Conservation (phyloP, 768 basidiomycete genomes). For the Macrolepiota fuliginosa region DNA sequence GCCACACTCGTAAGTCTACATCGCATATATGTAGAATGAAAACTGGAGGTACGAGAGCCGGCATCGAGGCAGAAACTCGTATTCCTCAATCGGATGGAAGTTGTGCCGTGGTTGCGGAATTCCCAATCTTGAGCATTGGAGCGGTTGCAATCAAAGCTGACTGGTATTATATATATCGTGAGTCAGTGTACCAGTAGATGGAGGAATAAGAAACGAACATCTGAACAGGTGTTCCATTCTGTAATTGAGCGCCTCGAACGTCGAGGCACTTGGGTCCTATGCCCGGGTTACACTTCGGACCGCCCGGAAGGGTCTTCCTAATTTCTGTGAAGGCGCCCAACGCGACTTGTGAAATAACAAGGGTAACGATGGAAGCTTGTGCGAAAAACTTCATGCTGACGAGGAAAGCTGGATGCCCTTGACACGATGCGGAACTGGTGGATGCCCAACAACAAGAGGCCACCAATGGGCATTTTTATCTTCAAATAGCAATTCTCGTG, state of each 20-base stretch:
- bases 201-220: background rate
- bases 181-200: background rate
- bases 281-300: background rate
- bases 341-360: background rate
- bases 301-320: background rate
- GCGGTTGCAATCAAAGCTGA: background rate
- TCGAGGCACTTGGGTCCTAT: slow-evolving; percentile 27
- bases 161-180: background rate
- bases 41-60: slow-evolving; percentile 17
- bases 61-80: slow-evolving; percentile 27
- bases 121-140: background rate
- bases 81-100: background rate
- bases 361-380: background rate
- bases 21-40: background rate
- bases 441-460: background rate
- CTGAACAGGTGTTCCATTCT: background rate
- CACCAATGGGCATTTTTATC: background rate
- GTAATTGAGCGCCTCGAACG: slow-evolving; percentile 23
- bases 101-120: background rate
- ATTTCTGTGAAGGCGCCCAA: background rate
- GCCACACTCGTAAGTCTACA: background rate
- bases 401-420: background rate
- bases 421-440: background rate
- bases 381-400: background rate
- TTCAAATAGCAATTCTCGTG: background rate